phyloP scores from a whole-genome alignment of 495 filamentous ascomycete species.

The Xylaria castorea region DNA sequence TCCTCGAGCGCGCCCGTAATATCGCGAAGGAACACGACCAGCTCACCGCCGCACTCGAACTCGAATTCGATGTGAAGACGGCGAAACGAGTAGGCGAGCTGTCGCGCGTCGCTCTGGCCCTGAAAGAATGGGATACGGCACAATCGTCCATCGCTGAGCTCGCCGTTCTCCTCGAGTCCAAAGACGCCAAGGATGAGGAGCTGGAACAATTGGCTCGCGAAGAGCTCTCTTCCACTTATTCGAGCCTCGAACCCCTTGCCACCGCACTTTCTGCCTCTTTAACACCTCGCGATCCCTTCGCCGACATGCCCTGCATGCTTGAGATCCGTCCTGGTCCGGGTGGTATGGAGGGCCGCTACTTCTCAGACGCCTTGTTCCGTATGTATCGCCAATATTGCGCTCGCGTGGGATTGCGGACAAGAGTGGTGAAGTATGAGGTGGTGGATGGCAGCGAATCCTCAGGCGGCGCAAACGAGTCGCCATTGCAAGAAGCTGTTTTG shows the following conservation, averaged over 20 bases:
- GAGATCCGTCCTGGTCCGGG: conserved; percentile 95
- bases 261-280: conserved; percentile 73
- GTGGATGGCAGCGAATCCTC: conserved; percentile 65
- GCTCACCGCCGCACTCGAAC: conserved; percentile 61
- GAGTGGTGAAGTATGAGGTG: conserved; percentile 59
- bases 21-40: conserved; percentile 62
- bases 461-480: conserved; percentile 61
- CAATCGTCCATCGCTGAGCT: conserved; percentile 62
- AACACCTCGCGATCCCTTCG: conserved; percentile 89
- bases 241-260: conserved; percentile 64
- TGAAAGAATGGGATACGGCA: conserved; percentile 73
- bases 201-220: conserved; percentile 73
- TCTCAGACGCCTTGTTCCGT: conserved; percentile 81
- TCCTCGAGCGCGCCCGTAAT: conserved; percentile 52
- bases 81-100: conserved; percentile 84
- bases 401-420: conserved; percentile 54
- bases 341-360: conserved; percentile 87
- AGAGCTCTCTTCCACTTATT: conserved; percentile 71
- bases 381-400: conserved; percentile 89
- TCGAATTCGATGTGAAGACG: conserved; percentile 71
- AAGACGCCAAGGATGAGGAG: conserved; percentile 60
- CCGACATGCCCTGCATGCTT: conserved; percentile 86
- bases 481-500: conserved; percentile 82
- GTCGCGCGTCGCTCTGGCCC: conserved; percentile 66
- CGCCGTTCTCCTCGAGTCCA: conserved; percentile 54